These are phyloP conservation scores for Backusella tuberculispora DNA, from an alignment of 192 early-diverging fungal genomes.

Conservation along the genomic window DNA sequence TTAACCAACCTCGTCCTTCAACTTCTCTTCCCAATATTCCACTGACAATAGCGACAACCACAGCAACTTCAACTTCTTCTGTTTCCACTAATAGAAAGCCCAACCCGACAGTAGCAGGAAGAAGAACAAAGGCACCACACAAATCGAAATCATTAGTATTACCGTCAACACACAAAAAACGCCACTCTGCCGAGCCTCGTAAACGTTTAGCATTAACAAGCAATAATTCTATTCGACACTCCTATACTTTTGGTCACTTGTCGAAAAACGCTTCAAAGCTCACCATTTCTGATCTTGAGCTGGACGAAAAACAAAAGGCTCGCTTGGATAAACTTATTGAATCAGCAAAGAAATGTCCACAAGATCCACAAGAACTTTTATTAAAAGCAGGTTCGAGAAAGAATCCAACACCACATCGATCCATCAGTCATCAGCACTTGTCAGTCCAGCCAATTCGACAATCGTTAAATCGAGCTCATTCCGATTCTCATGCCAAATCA, in stretches of 20 bases:
- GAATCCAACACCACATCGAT: constrained; percentile 20
- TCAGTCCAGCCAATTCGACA: neutral
- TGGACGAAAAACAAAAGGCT: neutral
- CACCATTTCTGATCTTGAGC: neutral
- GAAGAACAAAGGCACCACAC: constrained; percentile 24
- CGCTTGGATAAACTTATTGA: constrained; percentile 13
- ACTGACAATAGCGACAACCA: constrained; percentile 25
- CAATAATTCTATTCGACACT: constrained; percentile 45
- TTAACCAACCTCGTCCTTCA: constrained; percentile 1
- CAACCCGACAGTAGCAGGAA: constrained; percentile 30
- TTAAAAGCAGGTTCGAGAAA: constrained; percentile 1
- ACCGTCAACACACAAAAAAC: constrained; percentile 33
- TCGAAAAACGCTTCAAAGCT: neutral
- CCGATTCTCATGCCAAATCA: neutral
- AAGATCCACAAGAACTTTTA: constrained; percentile 2
- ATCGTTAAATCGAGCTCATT: constrained; percentile 2
- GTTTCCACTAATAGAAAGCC: constrained; percentile 19
- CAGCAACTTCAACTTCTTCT: constrained; percentile 23
- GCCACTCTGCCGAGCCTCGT: constrained; percentile 19
- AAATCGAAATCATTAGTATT: constrained; percentile 21
- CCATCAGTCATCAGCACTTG: constrained; percentile 22
- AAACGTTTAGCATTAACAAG: constrained; percentile 23
- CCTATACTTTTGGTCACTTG: constrained; percentile 47
- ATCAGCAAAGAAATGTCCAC: constrained; percentile 11
- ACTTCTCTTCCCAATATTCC: constrained; percentile 19